These are phyloP conservation scores for Leccinum incarnatum DNA, from an alignment of 768 basidiomycete species.

Conservation along the genomic window DNA sequence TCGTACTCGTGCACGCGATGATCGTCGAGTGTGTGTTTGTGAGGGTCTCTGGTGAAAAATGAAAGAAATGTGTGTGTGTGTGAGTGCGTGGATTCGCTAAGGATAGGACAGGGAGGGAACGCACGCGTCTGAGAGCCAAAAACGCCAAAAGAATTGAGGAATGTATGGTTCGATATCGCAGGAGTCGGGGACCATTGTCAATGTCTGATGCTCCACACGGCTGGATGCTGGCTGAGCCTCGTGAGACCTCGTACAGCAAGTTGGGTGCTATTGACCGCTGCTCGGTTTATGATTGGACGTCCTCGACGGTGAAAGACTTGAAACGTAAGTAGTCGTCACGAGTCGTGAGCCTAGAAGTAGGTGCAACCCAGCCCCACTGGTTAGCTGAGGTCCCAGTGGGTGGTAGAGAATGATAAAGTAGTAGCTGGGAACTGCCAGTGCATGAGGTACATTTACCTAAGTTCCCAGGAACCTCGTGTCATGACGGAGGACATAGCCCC, in stretches of 20 bases:
- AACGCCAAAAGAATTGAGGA: slow-evolving; percentile 47
- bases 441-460: not conserved
- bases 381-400: not conserved
- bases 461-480: not conserved
- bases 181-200: not conserved
- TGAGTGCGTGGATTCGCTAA: not conserved
- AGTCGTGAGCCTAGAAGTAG: not conserved
- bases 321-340: not conserved
- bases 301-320: not conserved
- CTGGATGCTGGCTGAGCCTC: not conserved
- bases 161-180: slow-evolving; percentile 37
- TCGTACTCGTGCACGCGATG: slow-evolving; percentile 52
- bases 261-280: not conserved
- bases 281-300: not conserved
- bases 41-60: slow-evolving; percentile 20
- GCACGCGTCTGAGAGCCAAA: slow-evolving; percentile 47
- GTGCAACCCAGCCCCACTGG: not conserved
- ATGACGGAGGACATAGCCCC: not conserved
- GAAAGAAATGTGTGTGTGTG: not conserved
- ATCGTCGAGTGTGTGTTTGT: slow-evolving; percentile 30
- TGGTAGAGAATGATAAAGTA: not conserved
- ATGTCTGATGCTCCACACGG: not conserved
- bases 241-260: slow-evolving; percentile 1
- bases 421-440: not conserved
- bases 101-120: slow-evolving; percentile 13